Percentiles rank a stretch among this genome's conserved stretches.
phyloP scores from a whole-genome alignment of 192 early-diverging fungal genomes.

The Coemansia sp. region DNA sequence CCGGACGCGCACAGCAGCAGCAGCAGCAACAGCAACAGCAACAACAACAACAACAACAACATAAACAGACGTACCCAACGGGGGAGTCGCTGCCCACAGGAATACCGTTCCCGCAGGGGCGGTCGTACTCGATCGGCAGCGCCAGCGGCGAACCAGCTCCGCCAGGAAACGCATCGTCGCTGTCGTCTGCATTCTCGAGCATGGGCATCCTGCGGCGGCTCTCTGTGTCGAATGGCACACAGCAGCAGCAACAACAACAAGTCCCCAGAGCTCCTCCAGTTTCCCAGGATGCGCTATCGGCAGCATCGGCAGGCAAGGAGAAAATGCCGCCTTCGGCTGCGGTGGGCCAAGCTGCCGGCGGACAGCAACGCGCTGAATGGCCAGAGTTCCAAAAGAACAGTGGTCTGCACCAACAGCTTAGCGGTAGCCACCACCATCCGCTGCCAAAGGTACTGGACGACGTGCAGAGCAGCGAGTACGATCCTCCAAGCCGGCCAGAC shows the following conservation, averaged over 20 bases:
- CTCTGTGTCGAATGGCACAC: slow-evolving; percentile 26
- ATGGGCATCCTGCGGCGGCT: slow-evolving; percentile 48
- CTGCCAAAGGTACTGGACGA: slow-evolving; percentile 33
- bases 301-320: neutral
- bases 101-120: slow-evolving; percentile 4
- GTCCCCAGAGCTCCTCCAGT: too few species aligned
- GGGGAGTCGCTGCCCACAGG: slow-evolving; percentile 3
- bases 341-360: slow-evolving; percentile 6
- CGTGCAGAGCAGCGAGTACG: slow-evolving; percentile 18
- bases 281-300: neutral
- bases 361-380: slow-evolving; percentile 1
- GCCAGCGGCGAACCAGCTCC: neutral
- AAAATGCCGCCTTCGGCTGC: too few species aligned
- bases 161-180: slow-evolving; percentile 12
- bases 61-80: slow-evolving; percentile 1
- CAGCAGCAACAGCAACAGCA: slow-evolving; percentile 4
- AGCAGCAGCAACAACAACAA: slow-evolving; percentile 7
- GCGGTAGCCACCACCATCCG: slow-evolving; percentile 6
- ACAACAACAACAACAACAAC: slow-evolving; percentile 3
- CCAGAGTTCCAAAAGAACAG: neutral
- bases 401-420: neutral
- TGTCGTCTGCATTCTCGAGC: slow-evolving; percentile 30
- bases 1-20: too few species aligned
- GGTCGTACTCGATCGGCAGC: slow-evolving; percentile 1
- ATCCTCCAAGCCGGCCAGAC: slow-evolving; percentile 45